Evolutionary conservation across 2,329 filamentous ascomycete genomes (phyloP), one percentile per base, ranked within the genome.

Genomic region (Peltaster fructicola): DNA sequence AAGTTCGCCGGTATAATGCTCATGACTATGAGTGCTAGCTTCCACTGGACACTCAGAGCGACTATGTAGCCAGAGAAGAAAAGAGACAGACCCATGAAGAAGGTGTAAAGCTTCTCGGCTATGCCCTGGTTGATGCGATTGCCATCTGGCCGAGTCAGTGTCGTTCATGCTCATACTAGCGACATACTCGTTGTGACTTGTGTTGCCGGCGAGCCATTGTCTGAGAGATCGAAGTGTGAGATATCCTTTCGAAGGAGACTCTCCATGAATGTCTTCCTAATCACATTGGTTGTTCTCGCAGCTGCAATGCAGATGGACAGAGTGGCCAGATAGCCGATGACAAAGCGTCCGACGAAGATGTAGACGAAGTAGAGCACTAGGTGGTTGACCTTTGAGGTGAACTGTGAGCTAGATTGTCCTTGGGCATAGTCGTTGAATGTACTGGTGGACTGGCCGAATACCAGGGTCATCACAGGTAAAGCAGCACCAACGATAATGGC

Each of bases 311-410:
- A 65, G 11, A 65, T 39, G 15, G 39, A 39, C 2, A 54, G 38
- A 10, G 33, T 39, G 33, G 17, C 31, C 30, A 72, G 52, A 33
- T 78, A 80, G 31, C 64, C 66, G 19, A 77, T 51, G 10, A 53
- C 41, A 35, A 77, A 71, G 23, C 73, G 68, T 8, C 54, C 73
- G 19, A 81, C 48, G 45, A 81, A 82, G 5, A 82, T 54, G 27
- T 68, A 68, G 27, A 81, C 63, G 39, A 81, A 69, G 46, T 72
- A 78, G 0, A 82, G 51, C 2, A 65, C 68, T 31, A 42, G 38
- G n/a, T 30, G 20, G 23, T 43, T 35, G 22, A 43, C 33, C 10
- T 24, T 20, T 20, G 14, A 20, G 10, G 29, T 36, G 28, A 42
- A 43, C 9, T 34, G 22, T 9, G 29, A 23, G 13, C 17, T 22